These are phyloP conservation scores for Pulveroboletus sp. DNA, from an alignment of 768 basidiomycete genomes.

Conservation along the genomic window DNA sequence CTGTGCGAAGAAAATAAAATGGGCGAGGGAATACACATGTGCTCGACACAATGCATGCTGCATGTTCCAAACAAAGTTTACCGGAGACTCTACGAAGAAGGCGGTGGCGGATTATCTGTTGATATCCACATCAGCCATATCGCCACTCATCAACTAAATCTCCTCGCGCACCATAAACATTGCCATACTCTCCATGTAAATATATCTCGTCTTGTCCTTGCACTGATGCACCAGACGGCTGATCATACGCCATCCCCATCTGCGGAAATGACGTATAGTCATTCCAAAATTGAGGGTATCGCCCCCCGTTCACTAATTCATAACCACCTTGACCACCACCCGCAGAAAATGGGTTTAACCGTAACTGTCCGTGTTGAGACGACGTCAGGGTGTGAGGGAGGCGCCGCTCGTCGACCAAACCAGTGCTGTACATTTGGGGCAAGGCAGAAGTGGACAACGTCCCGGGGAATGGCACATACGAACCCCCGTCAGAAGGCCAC, in stretches of 20 bases:
- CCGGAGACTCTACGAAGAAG: conserved; percentile 2
- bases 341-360: conserved; percentile 13
- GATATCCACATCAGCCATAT: background rate
- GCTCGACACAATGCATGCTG: too few relatives aligned
- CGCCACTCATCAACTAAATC: background rate
- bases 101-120: conserved; percentile 7
- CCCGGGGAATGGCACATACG: conserved; percentile 26
- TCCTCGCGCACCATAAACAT: conserved; percentile 26
- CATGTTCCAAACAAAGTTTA: background rate
- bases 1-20: too few relatives aligned
- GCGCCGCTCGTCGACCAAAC: conserved; percentile 52
- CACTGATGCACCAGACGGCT: conserved; percentile 1
- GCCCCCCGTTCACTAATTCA: conserved; percentile 18
- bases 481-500: conserved; percentile 37
- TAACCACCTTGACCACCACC: conserved; percentile 16
- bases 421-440: conserved; percentile 72
- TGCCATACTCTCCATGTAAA: conserved; percentile 21
- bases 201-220: conserved; percentile 23
- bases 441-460: conserved; percentile 64
- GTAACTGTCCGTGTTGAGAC: conserved; percentile 15
- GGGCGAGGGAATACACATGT: too few relatives aligned
- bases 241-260: conserved; percentile 39
- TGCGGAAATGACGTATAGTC: conserved; percentile 52
- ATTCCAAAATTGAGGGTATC: conserved; percentile 53
- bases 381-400: conserved; percentile 7